Evolutionary conservation across 108 stramenopile species (phyloP), one percentile per base, ranked within the genome.

Genomic region (Craspedostauros australis): DNA sequence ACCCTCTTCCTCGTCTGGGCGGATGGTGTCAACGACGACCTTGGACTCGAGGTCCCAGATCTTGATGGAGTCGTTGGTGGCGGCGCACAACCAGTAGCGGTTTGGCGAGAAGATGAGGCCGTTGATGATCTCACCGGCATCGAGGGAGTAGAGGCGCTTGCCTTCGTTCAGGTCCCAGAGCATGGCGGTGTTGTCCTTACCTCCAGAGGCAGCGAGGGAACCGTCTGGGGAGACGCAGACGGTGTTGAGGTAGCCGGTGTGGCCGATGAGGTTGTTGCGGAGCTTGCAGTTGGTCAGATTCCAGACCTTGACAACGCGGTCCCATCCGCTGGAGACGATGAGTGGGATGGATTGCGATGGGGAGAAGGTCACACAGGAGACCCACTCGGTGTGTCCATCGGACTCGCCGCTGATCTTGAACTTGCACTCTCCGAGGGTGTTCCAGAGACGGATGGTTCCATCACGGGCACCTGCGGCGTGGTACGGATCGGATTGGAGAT

Each of bases 1-100:
- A 39, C 76, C 74, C 39, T 84, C 77, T 43, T 82, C 69, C 41
- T 62, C 64, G 45, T 68, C 72, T 23, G 96, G 97, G 33, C 77
- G 73, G 57, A 99, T 76, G 55, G 96, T 95, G 68, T 94, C 97
- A 11, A 99, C 97, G 50, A 97, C 72, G 46, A 88, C 64, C 95
- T 99, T 99, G 70, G 74, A 76, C 77, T 99, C 99, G 64, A 99
- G 74, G 62, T 99, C 99, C 97, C 97, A 99, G 68, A 99, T 99
- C 87, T 96, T 98, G 95, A 99, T 97, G 78, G 80, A 75, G 26
- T 91, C 82, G 39, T 91, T 89, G 39, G 99, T 99, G 54, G 98
- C 99, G 32, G 99, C 99, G 69, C 96, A 98, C 66, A 99, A 79
- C 99, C 99, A 99, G 93, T 98, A 99, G 49, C 97, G 89, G 90